A percentile compares a stretch with the other conserved stretches of the same genome.
These are phyloP conservation scores for Diutina sp. DNA, from an alignment of 1,139 yeast species.

Conservation along the genomic window DNA sequence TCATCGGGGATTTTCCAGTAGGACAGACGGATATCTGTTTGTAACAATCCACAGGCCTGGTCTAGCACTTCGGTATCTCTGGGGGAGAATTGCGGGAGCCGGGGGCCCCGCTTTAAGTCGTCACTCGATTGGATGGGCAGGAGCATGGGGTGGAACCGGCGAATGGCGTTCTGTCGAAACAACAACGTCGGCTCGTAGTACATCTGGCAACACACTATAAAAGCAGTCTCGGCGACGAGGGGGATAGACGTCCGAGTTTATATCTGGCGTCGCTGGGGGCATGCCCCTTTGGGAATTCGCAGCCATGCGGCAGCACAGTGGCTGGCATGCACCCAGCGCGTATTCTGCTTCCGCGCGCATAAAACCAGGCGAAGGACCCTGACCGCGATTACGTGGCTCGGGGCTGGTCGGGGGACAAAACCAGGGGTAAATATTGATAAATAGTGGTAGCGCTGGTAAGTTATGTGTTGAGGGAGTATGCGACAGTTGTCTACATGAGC, in stretches of 20 bases:
- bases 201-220: background rate
- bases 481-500: too few species aligned
- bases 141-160: background rate
- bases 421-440: too few species aligned
- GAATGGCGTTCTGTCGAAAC: constrained; percentile 33
- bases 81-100: background rate
- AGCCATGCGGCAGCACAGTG: background rate
- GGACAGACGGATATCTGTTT: constrained; percentile 31
- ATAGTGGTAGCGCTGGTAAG: too few species aligned
- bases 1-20: constrained; percentile 67
- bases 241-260: background rate
- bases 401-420: too few species aligned
- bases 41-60: background rate
- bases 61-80: background rate
- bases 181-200: constrained; percentile 32
- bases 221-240: background rate
- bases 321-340: background rate
- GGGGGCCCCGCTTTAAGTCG: background rate
- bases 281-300: background rate
- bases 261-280: background rate
- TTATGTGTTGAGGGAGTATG: too few species aligned
- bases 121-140: background rate
- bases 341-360: background rate
- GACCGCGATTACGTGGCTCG: too few species aligned
- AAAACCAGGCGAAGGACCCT: background rate